A percentile compares a stretch with the other conserved stretches of the same genome.
phyloP scores from a whole-genome alignment of 148 eudicot species.

The Fagopyrum homotropicum region DNA sequence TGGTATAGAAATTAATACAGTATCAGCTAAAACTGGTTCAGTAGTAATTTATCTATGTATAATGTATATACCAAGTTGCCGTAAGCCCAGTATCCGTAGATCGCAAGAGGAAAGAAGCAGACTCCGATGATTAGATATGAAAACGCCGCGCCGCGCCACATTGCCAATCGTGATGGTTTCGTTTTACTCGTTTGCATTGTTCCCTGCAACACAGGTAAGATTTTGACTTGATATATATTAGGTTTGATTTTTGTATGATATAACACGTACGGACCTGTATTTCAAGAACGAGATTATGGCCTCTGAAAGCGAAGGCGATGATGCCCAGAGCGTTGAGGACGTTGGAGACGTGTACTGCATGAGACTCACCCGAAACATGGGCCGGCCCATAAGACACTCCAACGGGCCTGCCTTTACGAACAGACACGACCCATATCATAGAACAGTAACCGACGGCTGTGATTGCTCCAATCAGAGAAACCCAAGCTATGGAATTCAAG shows the following conservation, averaged over 20 bases:
- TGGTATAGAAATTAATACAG: conserved; percentile 12
- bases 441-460: conserved; percentile 57
- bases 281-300: conserved; percentile 77
- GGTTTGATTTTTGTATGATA: no score
- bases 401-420: conserved; percentile 33
- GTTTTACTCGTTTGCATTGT: conserved; percentile 64
- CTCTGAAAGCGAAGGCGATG: conserved; percentile 69
- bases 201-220: conserved; percentile 32
- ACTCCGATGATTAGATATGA: conserved; percentile 55
- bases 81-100: conserved; percentile 77
- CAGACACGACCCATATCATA: conserved; percentile 49
- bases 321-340: conserved; percentile 59
- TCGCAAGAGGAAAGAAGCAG: conserved; percentile 72
- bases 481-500: conserved; percentile 69
- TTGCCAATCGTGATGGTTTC: conserved; percentile 56
- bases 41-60: background rate
- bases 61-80: conserved; percentile 51
- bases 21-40: no score
- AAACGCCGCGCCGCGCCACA: conserved; percentile 77
- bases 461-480: conserved; percentile 63
- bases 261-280: conserved; percentile 67
- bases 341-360: conserved; percentile 27
- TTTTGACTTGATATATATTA: no score
- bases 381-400: conserved; percentile 25
- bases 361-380: conserved; percentile 13